Percentiles rank a stretch among this genome's conserved stretches.
These are phyloP conservation scores for Hericium rajendrae DNA, from an alignment of 768 basidiomycete species.

Conservation along the genomic window DNA sequence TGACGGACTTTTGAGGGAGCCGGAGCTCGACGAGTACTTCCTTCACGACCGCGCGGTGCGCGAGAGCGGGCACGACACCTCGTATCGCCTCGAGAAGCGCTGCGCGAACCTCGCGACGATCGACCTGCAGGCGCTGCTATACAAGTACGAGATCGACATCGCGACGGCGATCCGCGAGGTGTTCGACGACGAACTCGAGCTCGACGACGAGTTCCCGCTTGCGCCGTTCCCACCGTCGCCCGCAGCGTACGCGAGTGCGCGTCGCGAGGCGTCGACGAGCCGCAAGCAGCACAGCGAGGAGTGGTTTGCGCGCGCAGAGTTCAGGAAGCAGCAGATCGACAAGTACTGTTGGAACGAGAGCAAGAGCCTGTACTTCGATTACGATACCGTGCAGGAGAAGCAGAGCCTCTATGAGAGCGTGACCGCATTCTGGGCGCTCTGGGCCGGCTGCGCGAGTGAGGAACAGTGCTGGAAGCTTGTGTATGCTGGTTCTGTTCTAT, in stretches of 20 bases:
- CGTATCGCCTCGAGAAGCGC: constrained; percentile 95
- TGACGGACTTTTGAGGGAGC: constrained; percentile 72
- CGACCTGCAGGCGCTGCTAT: constrained; percentile 89
- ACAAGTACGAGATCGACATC: constrained; percentile 98
- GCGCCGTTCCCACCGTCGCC: constrained; percentile 85
- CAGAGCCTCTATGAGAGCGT: constrained; percentile 95
- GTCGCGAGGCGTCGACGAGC: constrained; percentile 47
- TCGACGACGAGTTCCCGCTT: constrained; percentile 88
- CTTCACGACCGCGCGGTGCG: constrained; percentile 93
- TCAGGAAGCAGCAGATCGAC: constrained; percentile 79
- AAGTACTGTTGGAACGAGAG: constrained; percentile 96
- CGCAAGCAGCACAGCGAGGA: constrained; percentile 70
- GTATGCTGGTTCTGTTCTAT: constrained; percentile 37
- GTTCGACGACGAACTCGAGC: constrained; percentile 84
- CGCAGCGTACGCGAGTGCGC: constrained; percentile 55
- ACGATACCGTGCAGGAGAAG: constrained; percentile 84
- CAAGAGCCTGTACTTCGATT: constrained; percentile 91
- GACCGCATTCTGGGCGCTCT: constrained; percentile 93
- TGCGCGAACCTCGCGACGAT: constrained; percentile 96
- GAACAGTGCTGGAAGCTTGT: constrained; percentile 91
- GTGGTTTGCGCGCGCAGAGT: constrained; percentile 89
- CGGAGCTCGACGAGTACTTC: constrained; percentile 93
- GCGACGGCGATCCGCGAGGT: constrained; percentile 95
- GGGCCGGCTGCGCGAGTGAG: constrained; percentile 96
- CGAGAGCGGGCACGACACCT: constrained; percentile 94